Percentiles rank a stretch among this genome's conserved stretches.
phyloP scores from a whole-genome alignment of 169 alveolate genomes.

The Plasmodium billcollinsi region DNA sequence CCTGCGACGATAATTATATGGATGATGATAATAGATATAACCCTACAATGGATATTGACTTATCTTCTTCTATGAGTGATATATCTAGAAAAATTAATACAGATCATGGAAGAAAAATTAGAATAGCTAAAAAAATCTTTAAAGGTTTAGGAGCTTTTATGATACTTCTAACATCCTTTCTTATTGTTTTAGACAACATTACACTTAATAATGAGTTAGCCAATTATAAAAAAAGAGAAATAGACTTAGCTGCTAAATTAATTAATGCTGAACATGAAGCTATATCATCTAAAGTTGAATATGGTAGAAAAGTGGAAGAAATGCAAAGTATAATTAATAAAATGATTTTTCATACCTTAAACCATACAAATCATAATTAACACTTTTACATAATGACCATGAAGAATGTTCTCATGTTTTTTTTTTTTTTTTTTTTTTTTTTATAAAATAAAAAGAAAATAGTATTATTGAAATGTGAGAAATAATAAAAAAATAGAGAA shows the following conservation, averaged over 20 bases:
- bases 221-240: slow-evolving; percentile 3
- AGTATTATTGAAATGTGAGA: too few relatives aligned
- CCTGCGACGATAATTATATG: neutral
- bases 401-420: slow-evolving; percentile 17
- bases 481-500: too few relatives aligned
- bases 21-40: neutral
- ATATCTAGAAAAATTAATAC: neutral
- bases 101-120: neutral
- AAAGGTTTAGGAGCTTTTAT: slow-evolving; percentile 4
- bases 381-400: neutral
- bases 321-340: slow-evolving; percentile 17
- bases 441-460: neutral
- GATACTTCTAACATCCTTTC: neutral
- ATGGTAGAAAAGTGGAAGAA: slow-evolving; percentile 12
- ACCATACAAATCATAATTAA: slow-evolving; percentile 1
- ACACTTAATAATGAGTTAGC: slow-evolving; percentile 4
- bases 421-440: slow-evolving; percentile 1
- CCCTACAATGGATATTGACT: neutral
- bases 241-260: slow-evolving; percentile 7
- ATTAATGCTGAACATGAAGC: slow-evolving; percentile 1
- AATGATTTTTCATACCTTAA: slow-evolving; percentile 7
- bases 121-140: slow-evolving; percentile 1
- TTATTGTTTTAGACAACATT: slow-evolving; percentile 1
- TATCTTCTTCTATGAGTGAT: neutral
- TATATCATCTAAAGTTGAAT: neutral